Conservation (phyloP, 345 rosid genomes). For the Euphorbia pulcherrima region DNA sequence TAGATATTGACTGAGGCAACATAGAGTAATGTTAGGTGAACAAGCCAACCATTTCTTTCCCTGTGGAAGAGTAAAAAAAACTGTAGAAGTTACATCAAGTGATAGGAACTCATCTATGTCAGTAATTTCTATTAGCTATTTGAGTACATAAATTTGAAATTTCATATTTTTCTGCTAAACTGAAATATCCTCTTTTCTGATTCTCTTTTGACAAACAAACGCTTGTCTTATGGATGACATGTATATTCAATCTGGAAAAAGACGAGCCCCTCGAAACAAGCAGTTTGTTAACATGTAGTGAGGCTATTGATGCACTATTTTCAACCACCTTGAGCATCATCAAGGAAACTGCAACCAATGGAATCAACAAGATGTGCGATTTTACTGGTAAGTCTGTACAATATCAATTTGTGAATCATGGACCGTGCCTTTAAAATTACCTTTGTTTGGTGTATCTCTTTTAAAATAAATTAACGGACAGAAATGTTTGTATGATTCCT, state of each 20-base stretch:
- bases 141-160: not conserved
- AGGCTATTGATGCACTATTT: conserved; percentile 78
- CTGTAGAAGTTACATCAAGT: not conserved
- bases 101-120: not conserved
- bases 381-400: conserved; percentile 58
- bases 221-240: conserved; percentile 4
- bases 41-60: not conserved
- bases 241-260: conserved; percentile 27
- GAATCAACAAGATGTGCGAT: conserved; percentile 54
- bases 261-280: conserved; percentile 42
- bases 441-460: no score
- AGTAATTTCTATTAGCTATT: not conserved
- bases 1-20: not conserved
- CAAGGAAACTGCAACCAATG: conserved; percentile 52
- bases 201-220: not conserved
- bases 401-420: conserved; percentile 6
- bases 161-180: not conserved
- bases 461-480: not conserved
- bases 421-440: no score
- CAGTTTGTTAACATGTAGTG: conserved; percentile 47
- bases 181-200: not conserved
- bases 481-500: not conserved
- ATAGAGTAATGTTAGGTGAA: not conserved
- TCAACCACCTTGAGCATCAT: conserved; percentile 69
- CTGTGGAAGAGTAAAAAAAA: not conserved